Evolutionary conservation across 2,329 filamentous ascomycete species (phyloP).

Genomic region (Phyllosticta ampelicida): DNA sequence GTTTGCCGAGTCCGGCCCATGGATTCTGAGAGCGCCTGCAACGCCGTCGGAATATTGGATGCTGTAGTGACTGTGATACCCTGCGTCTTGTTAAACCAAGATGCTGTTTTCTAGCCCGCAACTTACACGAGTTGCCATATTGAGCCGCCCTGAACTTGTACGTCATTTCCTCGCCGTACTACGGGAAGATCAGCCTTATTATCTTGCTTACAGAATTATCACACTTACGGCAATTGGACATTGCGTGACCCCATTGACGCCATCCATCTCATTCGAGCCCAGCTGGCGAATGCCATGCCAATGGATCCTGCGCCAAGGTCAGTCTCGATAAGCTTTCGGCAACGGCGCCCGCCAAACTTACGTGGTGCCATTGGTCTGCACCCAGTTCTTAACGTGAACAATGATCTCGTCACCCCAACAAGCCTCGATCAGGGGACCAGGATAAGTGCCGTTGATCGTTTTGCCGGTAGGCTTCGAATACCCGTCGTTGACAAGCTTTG

Average conservation of each 20-base stretch:
- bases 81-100: neutral
- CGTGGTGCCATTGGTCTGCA: slow-evolving; percentile 6
- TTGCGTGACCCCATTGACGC: slow-evolving; percentile 22
- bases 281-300: slow-evolving; percentile 25
- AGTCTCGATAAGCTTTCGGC: neutral
- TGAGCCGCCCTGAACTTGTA: slow-evolving; percentile 22
- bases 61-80: slow-evolving; percentile 33
- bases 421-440: slow-evolving; percentile 15
- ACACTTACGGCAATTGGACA: slow-evolving; percentile 24
- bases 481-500: slow-evolving; percentile 15
- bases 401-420: slow-evolving; percentile 16
- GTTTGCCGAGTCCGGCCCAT: slow-evolving; percentile 34
- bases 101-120: neutral
- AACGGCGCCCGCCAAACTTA: neutral
- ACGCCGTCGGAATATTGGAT: slow-evolving; percentile 35
- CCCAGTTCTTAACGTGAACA: slow-evolving; percentile 3
- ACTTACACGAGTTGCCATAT: slow-evolving; percentile 21
- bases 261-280: slow-evolving; percentile 25
- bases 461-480: slow-evolving; percentile 16
- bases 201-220: no score
- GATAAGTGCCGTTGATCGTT: slow-evolving; percentile 17
- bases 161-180: slow-evolving; percentile 19
- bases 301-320: slow-evolving; percentile 15
- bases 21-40: slow-evolving; percentile 28
- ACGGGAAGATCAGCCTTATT: no score